Percentiles rank a stretch among this genome's conserved stretches.
Conservation (phyloP, 2,329 filamentous ascomycete genomes). For the Claviceps sp. region DNA sequence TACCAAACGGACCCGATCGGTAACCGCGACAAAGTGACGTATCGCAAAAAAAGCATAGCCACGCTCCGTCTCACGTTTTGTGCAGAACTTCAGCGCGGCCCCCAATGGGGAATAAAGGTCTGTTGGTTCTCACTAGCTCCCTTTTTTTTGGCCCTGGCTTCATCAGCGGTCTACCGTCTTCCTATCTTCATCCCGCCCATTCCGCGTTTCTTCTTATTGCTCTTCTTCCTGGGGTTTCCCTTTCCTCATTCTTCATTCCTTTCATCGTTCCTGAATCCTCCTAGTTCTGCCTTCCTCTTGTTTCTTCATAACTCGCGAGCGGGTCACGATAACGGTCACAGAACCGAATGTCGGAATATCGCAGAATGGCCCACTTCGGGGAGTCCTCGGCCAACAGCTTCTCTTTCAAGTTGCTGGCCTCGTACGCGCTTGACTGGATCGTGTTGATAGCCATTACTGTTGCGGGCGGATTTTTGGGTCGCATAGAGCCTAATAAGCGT, state of each 20-base stretch:
- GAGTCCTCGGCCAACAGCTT: constrained; percentile 12
- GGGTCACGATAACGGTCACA: not conserved
- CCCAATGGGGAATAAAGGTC: no score
- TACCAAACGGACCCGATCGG: not conserved
- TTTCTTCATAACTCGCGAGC: not conserved
- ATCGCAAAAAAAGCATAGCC: not conserved
- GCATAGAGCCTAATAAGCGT: constrained; percentile 49
- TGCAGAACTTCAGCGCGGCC: no score
- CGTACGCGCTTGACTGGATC: constrained; percentile 65
- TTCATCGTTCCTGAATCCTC: not conserved
- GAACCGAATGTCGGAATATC: constrained; percentile 15
- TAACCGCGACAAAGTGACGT: not conserved
- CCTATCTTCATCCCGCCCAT: not conserved
- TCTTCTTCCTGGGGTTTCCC: not conserved
- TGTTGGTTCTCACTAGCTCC: no score
- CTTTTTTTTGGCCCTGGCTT: no score
- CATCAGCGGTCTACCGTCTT: no score
- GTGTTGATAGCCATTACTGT: constrained; percentile 46
- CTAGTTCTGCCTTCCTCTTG: not conserved
- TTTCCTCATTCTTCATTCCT: no score
- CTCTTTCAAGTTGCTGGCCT: constrained; percentile 33
- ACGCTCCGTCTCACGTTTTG: not conserved
- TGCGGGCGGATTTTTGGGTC: constrained; percentile 45
- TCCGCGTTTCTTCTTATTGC: not conserved
- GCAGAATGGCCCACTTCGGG: constrained; percentile 15